Evolutionary conservation across 306 rosid species (phyloP), one percentile per base, ranked within the genome.

Genomic region (Pueraria montana): DNA sequence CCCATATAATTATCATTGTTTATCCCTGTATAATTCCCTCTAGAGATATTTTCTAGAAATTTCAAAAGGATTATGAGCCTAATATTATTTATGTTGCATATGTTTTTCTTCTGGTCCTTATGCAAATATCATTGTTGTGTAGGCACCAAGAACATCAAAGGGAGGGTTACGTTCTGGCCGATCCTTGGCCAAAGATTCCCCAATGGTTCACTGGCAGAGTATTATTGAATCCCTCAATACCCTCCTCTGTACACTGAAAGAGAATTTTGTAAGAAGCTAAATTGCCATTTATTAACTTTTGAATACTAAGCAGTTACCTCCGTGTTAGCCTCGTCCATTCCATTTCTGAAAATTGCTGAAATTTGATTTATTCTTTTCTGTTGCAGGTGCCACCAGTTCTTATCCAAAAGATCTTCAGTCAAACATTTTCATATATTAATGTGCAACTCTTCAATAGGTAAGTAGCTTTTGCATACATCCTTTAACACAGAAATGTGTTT

Each of bases 401-500:
- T 79, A 90, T 89, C 83, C 94, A 91, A 87, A 94, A 95, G 84
- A 89, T 95, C 83, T 93, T 78, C 84, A 81, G 91, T 76, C 98
- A 95, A 84, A 87, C 91, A 58, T 95, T 95, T 85, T 88, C 95
- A 58, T 92, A 78, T 82, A 93, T 95, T 78, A 93, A 95, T 83
- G 97, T 95, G 55, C 98, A 93, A 84, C 97, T 95, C 80, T 95
- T 95, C 81, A 95, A 95, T 86, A 93, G 98, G 98, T 95, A 87
- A 55, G 71, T 24, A 42, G 71, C 73, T 87, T 24, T 81, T 56
- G 64, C 45, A 43, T 20, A 42, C 46, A 50, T 52, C 13, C 30
- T 34, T 78, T 16, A 55, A 12, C 27, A 30, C 18, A n/a, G n/a
- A n/a, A n/a, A n/a, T n/a, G n/a, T n/a, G n/a, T n/a, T n/a, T n/a